These are phyloP conservation scores for Striga hermonthica DNA, from an alignment of 305 asterid genomes.

Conservation along the genomic window DNA sequence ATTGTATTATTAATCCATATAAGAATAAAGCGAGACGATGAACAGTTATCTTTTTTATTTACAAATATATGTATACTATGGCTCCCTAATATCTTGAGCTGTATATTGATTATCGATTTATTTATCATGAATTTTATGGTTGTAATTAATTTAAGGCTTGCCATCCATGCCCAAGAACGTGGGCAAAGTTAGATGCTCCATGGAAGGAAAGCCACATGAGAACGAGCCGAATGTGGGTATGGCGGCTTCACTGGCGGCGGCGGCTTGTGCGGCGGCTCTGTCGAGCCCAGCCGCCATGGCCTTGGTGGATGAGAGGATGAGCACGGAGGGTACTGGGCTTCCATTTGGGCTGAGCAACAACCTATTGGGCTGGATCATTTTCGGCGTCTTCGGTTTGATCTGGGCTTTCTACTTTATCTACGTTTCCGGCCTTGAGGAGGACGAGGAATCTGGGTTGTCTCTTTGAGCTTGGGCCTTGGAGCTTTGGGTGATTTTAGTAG, in stretches of 20 bases:
- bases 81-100: no score
- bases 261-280: conserved; percentile 58
- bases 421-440: conserved; percentile 65
- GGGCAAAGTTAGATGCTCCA: conserved; percentile 68
- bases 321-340: conserved; percentile 91
- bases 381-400: conserved; percentile 73
- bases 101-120: background rate
- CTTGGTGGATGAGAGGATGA: conserved; percentile 89
- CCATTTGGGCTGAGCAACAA: conserved; percentile 91
- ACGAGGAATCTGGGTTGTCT: conserved; percentile 86
- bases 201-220: conserved; percentile 43
- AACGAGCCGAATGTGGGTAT: conserved; percentile 49
- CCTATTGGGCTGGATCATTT: conserved; percentile 70
- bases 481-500: background rate
- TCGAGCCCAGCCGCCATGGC: conserved; percentile 84
- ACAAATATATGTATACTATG: no score
- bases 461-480: conserved; percentile 61
- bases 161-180: conserved; percentile 46
- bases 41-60: no score
- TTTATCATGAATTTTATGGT: background rate
- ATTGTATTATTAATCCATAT: no score
- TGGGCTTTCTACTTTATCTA: conserved; percentile 70
- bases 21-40: no score
- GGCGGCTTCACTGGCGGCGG: conserved; percentile 55
- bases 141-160: conserved; percentile 40